Percentiles rank a stretch among this genome's conserved stretches.
Evolutionary conservation across 106 monocot species (phyloP).

Genomic region (Agapanthus africanus): DNA sequence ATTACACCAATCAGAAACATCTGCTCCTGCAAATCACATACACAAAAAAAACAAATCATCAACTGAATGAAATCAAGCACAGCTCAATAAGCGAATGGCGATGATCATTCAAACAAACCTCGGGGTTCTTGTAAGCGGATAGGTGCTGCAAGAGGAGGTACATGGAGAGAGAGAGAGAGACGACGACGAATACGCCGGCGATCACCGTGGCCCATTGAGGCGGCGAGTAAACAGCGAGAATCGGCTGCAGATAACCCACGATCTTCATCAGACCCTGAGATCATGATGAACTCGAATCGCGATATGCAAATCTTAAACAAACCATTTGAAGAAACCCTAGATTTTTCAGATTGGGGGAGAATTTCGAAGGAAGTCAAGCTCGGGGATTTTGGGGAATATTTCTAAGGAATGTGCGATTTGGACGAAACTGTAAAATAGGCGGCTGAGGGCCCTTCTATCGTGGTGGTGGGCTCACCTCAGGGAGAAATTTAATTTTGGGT

Average conservation of each 20-base stretch:
- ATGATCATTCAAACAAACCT: conserved; percentile 31
- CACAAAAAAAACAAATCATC: neutral
- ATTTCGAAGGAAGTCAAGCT: too few species aligned
- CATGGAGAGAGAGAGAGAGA: conserved; percentile 38
- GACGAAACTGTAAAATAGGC: too few species aligned
- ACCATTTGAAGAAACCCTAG: too few species aligned
- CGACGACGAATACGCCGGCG: conserved; percentile 47
- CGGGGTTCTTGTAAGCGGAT: conserved; percentile 59
- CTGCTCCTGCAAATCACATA: conserved; percentile 60
- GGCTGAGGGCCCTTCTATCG: too few species aligned
- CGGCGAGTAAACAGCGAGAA: conserved; percentile 22
- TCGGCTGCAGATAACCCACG: neutral
- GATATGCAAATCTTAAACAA: too few species aligned
- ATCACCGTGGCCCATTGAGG: conserved; percentile 38
- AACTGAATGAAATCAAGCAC: neutral
- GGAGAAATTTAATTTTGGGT: too few species aligned
- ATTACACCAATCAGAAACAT: conserved; percentile 87
- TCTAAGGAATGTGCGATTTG: too few species aligned
- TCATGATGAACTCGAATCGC: too few species aligned
- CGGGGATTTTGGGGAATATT: too few species aligned
- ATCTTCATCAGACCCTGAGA: too few species aligned
- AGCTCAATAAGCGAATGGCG: neutral
- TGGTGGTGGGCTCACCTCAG: too few species aligned
- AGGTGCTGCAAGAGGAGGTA: conserved; percentile 57
- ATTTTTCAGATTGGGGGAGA: too few species aligned